Evolutionary conservation across 106 monocot species (phyloP).

Genomic region (Apostasia shenzhenica): DNA sequence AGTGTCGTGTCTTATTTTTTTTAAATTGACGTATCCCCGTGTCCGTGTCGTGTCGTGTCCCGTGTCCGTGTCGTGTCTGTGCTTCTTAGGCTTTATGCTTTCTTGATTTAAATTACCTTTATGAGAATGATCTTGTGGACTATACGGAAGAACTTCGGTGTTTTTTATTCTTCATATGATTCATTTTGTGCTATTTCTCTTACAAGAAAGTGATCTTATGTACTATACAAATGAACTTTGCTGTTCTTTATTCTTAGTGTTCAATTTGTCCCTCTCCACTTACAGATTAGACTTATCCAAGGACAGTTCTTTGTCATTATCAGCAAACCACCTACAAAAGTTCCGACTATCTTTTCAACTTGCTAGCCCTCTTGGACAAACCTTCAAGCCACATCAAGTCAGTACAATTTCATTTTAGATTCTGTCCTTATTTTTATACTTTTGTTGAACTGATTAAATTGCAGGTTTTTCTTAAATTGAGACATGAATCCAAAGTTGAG

Average conservation of each 20-base stretch:
- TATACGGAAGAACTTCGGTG: too few relatives aligned
- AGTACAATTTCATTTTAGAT: not conserved
- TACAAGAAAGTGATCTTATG: too few relatives aligned
- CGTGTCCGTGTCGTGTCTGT: too few relatives aligned
- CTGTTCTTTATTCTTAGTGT: not conserved
- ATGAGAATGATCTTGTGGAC: too few relatives aligned
- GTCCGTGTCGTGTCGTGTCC: too few relatives aligned
- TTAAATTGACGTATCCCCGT: too few relatives aligned
- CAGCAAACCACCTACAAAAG: conserved; percentile 95
- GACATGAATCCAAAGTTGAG: conserved; percentile 79
- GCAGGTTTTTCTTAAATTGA: conserved; percentile 80
- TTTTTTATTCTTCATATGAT: too few relatives aligned
- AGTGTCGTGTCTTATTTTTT: too few relatives aligned
- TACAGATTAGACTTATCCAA: conserved; percentile 81
- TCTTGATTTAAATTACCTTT: too few relatives aligned
- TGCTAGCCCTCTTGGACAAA: conserved; percentile 56
- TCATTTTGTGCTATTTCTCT: too few relatives aligned
- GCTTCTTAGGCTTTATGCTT: too few relatives aligned
- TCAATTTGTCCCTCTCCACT: not conserved
- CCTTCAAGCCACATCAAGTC: conserved; percentile 97
- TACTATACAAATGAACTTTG: too few relatives aligned
- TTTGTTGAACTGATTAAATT: conserved; percentile 10
- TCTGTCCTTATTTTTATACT: not conserved
- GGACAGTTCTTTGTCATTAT: conserved; percentile 45
- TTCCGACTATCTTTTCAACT: conserved; percentile 71